Conservation (phyloP, 176 grass and related monocot genomes). For the Areca catechu region DNA sequence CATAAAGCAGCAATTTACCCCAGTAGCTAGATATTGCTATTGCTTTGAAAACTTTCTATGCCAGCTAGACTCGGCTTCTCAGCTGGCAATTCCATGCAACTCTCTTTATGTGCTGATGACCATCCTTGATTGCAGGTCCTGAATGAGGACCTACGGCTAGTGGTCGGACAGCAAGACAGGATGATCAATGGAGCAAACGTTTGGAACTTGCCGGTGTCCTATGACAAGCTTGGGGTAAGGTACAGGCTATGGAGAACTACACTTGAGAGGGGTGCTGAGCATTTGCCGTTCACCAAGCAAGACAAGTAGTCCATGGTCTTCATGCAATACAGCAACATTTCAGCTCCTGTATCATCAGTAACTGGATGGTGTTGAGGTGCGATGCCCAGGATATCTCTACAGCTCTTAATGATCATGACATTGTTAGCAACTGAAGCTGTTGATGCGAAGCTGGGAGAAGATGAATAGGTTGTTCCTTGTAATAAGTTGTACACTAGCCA, state of each 20-base stretch:
- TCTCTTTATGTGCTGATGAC: background rate
- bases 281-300: slow-evolving; percentile 58
- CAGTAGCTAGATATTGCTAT: too few relatives aligned
- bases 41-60: too few relatives aligned
- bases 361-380: too few relatives aligned
- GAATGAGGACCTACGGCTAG: slow-evolving; percentile 90
- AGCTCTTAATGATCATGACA: too few relatives aligned
- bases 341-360: slow-evolving; percentile 9
- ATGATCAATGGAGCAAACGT: slow-evolving; percentile 85
- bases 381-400: too few relatives aligned
- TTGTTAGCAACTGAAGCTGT: too few relatives aligned
- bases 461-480: too few relatives aligned
- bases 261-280: slow-evolving; percentile 48
- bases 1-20: too few relatives aligned
- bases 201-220: slow-evolving; percentile 81
- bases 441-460: too few relatives aligned
- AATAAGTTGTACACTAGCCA: too few relatives aligned
- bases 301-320: slow-evolving; percentile 24
- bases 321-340: slow-evolving; percentile 6
- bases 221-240: slow-evolving; percentile 87
- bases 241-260: slow-evolving; percentile 76
- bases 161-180: slow-evolving; percentile 87
- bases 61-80: too few relatives aligned
- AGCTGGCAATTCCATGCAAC: too few relatives aligned
- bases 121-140: slow-evolving; percentile 47